A percentile compares a stretch with the other conserved stretches of the same genome.
Conservation (phyloP, 208 protist species). For the Phytomonas francai region DNA sequence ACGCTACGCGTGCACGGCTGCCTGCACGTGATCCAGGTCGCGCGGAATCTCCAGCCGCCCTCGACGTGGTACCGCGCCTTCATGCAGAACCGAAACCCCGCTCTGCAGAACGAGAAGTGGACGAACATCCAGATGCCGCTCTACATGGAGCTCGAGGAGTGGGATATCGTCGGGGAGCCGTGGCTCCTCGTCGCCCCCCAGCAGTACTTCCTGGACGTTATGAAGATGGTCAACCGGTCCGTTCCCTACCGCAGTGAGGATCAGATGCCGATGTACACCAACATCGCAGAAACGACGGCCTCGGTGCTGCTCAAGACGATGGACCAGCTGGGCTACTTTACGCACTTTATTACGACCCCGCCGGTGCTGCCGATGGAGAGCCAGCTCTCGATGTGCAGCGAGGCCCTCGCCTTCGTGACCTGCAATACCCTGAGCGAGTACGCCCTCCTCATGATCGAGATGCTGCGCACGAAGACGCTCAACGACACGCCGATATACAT, state of each 20-base stretch:
- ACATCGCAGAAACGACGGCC: conserved; percentile 36
- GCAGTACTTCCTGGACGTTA: conserved; percentile 53
- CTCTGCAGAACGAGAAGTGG: conserved; percentile 6
- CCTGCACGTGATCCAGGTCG: conserved; percentile 50
- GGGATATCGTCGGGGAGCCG: conserved; percentile 25
- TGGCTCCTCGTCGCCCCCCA: conserved; percentile 8
- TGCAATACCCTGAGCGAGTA: conserved; percentile 79
- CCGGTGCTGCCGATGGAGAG: conserved; percentile 33
- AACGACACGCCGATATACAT: conserved; percentile 40
- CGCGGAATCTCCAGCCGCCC: not conserved
- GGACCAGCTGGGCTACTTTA: conserved; percentile 88
- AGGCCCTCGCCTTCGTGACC: conserved; percentile 46
- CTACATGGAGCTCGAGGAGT: conserved; percentile 45
- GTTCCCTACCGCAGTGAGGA: conserved; percentile 27
- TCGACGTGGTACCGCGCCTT: conserved; percentile 13
- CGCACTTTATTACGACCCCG: conserved; percentile 35
- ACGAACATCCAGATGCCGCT: conserved; percentile 21
- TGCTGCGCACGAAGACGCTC: conserved; percentile 60
- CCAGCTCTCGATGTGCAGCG: conserved; percentile 44
- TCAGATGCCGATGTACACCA: conserved; percentile 16
- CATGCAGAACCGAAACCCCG: conserved; percentile 5
- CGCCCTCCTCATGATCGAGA: conserved; percentile 78
- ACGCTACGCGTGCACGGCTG: conserved; percentile 67
- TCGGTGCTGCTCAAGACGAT: conserved; percentile 67
- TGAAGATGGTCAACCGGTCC: conserved; percentile 31